Base-by-base conservation (phyloP, 2,329 filamentous ascomycete genomes). In the Apiospora kogelbergensis region DNA sequence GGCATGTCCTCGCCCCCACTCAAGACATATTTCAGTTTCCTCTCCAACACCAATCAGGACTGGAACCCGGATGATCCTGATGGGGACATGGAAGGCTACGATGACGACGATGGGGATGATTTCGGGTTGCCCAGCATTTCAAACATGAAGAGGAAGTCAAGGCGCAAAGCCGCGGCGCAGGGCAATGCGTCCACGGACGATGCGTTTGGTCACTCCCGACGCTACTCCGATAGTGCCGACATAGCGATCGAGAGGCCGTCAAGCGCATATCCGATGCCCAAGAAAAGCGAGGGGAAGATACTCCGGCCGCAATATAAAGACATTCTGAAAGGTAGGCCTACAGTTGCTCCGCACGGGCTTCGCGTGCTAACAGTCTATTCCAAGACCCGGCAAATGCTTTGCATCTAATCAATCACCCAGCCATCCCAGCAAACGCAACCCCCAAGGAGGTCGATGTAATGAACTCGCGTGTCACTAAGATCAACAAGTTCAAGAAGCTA, bases 401-500 rank as follows among this genome's bases (percentile, higher is more conserved):
- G 60, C 95, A 99, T 78, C 88, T 99, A 9, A 98, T 99, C 75
- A 93, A 93, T 74, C 95, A 99, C 80, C 90, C 94, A 6, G 83
- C 93, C 0, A 85, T 93, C 63, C 89, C 93, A 13, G 82, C 87
- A 33, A 91, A 92, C 77, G 93, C 95, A 2, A 88, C 90, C 0
- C 86, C 91, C 1, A 98, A 97, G 78, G 94, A 98, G 77, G 85
- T 91, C 22, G 95, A 98, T 77, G 91, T 91, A 15, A 91, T 97
- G 77, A 95, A 93, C 68, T 92, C 95, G 60, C 90, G 94, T 70
- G 96, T 97, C 75, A 92, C 93, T 7, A 91, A 96, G 71, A 99
- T 99, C 79, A 98, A 99, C 82, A 98, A 98, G 78, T 99, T 99
- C 83, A 99, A 99, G 81, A 92, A 92, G 75, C 93, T 99, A 67